Evolutionary conservation across 1,139 yeast genomes (phyloP), one percentile per base, ranked within the genome.

Genomic region (Nakaseomyces bracarensis): DNA sequence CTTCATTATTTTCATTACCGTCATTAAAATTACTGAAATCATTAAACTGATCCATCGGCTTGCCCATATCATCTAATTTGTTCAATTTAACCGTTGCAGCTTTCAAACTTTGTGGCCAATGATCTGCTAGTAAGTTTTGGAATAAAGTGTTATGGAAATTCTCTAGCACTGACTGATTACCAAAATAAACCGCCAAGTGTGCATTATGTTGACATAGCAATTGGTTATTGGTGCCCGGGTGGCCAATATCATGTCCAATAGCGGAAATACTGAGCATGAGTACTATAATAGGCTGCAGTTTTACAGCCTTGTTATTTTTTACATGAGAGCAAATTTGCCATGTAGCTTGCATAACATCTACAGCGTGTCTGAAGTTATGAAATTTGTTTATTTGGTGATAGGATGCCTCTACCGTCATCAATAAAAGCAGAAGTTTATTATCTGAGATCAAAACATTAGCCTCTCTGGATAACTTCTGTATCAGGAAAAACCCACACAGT

Each of bases 331-430:
- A 52, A 11, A 61, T 47, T 37, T 46, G 54, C 52, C 58, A 59
- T 6, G 91, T 78, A 1, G 95, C 96, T 65, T 91, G 98, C 58
- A 89, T 67, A 6, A 91, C 98, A 64, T 91, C 98, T 13, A 86
- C 84, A 0, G 96, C 96, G 64, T 91, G 98, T 52, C 95, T 76
- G 60, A 87, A 91, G 65, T 89, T 89, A 66, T 91, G 98, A 67
- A 89, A 91, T 6, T 91, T 86, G 58, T 89, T 87, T 2, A 86
- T 86, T 51, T 77, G 76, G 56, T 82, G 79, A 61, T 91, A 91
- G 36, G 84, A 75, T 54, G 83, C 83, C 49, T 95, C 74, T 3
- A 59, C 39, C 13, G 60, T 56, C 27, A 59, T 45, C 31, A 60
- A 36, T 30, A 60, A 40, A 20, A 60, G 46, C 14, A 53, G 43